phyloP scores from a whole-genome alignment of 768 basidiomycete genomes.

The Baorangia bicolor region DNA sequence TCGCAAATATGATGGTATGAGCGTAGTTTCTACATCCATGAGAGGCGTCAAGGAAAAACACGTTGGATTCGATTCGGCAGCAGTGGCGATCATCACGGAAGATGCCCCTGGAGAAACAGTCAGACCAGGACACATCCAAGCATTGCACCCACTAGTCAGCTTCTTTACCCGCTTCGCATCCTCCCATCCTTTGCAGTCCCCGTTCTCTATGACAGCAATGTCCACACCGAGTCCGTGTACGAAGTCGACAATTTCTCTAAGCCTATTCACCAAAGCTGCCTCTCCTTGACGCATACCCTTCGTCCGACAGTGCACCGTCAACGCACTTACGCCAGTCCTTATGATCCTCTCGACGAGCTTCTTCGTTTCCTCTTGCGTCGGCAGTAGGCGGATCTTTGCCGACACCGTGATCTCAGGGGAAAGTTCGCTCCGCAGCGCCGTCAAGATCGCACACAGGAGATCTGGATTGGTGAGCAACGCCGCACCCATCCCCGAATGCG shows the following conservation, averaged over 20 bases:
- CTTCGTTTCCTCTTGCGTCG: constrained; percentile 83
- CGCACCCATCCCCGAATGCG: constrained; percentile 94
- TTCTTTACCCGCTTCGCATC: constrained; percentile 75
- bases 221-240: constrained; percentile 71
- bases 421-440: constrained; percentile 68
- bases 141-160: constrained; percentile 59
- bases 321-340: constrained; percentile 79
- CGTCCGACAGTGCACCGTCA: constrained; percentile 96
- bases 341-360: constrained; percentile 87
- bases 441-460: constrained; percentile 84
- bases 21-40: constrained; percentile 61
- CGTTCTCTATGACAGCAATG: constrained; percentile 92
- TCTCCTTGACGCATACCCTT: constrained; percentile 86
- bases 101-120: constrained; percentile 56
- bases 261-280: constrained; percentile 69
- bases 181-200: constrained; percentile 79
- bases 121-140: background rate
- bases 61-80: constrained; percentile 89
- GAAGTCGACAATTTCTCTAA: constrained; percentile 84
- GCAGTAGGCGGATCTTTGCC: constrained; percentile 89
- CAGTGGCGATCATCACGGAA: constrained; percentile 96
- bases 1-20: constrained; percentile 73
- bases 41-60: constrained; percentile 76
- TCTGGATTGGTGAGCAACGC: constrained; percentile 92
- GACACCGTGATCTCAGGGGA: constrained; percentile 83